Evolutionary conservation across 306 rosid genomes (phyloP), one percentile per base, ranked within the genome.

Genomic region (Vicia faba): DNA sequence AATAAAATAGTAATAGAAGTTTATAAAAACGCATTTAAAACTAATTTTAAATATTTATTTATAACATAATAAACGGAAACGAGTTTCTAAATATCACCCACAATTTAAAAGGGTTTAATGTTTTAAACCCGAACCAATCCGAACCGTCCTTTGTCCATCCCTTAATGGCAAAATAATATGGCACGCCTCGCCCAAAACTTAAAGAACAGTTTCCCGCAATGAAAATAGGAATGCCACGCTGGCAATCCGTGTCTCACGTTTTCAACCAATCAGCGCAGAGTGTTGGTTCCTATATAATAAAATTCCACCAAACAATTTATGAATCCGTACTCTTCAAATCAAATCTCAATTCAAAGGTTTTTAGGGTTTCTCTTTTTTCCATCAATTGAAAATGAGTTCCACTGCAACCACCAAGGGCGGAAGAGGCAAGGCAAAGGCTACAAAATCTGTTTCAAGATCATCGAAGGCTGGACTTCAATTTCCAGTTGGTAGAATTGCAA

Each of bases 371-470:
- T 1, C 16, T 11, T 20, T 15, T 11, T 2, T 12, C 4, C n/a
- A 1, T 20, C 58, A 14, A 55, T 31, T 12, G 29, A 66, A 45
- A 50, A 92, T 92, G 98, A 92, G 96, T 80, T 85, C 96, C 2
- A 86, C 75, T 7, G 38, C 38, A 5, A 33, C 9, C 2, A 93
- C 96, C 2, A 93, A 93, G 71, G 99, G 99, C 1, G 99, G 99
- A n/a, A 76, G 99, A 8, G 99, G 99, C 58, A 93, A 93, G 55
- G 87, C 99, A 3, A 88, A 93, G 80, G 88, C 97, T 8, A 51
- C 96, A 1, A 93, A 93, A 54, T 90, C 97, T 0, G 97, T 93
- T 7, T 86, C 99, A 0, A 75, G 88, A 73, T 93, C 99, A 0
- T 77, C 70, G 5, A 93, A 93, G 61, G 99, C 97, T 0, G 99